A percentile compares a stretch with the other conserved stretches of the same genome.
Conservation (phyloP, 805 yeast species). For the Sugiyamaella boreocaroliniensis region DNA sequence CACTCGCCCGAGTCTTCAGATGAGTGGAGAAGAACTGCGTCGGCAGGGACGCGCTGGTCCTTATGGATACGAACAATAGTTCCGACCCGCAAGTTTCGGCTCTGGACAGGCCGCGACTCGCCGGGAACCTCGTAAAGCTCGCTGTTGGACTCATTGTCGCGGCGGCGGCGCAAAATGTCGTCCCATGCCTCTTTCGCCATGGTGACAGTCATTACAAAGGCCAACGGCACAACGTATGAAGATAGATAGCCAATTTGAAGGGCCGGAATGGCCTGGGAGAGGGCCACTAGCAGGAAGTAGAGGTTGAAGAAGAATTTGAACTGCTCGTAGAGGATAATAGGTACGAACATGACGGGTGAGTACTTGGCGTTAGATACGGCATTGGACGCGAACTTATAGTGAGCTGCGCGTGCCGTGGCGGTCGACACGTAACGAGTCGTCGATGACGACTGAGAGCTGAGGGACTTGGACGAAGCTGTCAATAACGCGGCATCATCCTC, state of each 20-base stretch:
- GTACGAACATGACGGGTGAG: constrained; percentile 79
- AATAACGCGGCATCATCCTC: background rate
- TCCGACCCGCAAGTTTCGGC: constrained; percentile 73
- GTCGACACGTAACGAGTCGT: constrained; percentile 1
- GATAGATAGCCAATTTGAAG: constrained; percentile 89
- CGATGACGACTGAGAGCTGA: background rate
- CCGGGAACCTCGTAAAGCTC: constrained; percentile 68
- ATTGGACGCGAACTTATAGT: constrained; percentile 46
- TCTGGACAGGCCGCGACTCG: constrained; percentile 34
- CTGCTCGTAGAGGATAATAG: constrained; percentile 86
- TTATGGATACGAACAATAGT: constrained; percentile 74
- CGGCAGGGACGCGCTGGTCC: constrained; percentile 89
- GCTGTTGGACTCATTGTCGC: constrained; percentile 84
- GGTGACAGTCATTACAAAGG: constrained; percentile 84
- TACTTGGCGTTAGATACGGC: constrained; percentile 92
- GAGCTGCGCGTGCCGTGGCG: constrained; percentile 2
- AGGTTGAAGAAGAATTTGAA: constrained; percentile 94
- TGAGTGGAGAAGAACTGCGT: constrained; percentile 75
- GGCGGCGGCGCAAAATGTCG: constrained; percentile 80
- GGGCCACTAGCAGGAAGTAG: constrained; percentile 85
- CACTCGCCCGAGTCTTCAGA: constrained; percentile 78
- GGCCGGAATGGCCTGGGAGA: constrained; percentile 86
- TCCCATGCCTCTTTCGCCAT: constrained; percentile 95
- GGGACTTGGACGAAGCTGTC: background rate
- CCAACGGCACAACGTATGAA: constrained; percentile 89